These are phyloP conservation scores for Diospyros kaki DNA, from an alignment of 148 eudicot genomes.

Conservation along the genomic window DNA sequence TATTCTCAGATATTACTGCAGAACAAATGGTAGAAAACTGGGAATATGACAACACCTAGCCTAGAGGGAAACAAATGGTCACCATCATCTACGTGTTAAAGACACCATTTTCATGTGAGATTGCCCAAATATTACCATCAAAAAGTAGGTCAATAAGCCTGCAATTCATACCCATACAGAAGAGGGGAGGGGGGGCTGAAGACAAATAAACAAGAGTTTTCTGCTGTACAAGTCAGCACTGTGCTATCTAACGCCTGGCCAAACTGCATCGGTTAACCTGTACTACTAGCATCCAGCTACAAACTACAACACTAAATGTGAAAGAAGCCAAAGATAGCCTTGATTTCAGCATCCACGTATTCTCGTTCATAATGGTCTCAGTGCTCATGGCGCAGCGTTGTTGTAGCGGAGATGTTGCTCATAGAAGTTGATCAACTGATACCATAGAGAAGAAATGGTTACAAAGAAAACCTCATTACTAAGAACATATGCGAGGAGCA, in stretches of 20 bases:
- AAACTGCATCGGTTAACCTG: constrained; percentile 8
- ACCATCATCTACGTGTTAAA: background rate
- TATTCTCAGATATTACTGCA: background rate
- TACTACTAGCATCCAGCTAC: constrained; percentile 15
- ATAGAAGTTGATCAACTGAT: constrained; percentile 85
- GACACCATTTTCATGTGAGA: background rate
- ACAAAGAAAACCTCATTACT: background rate
- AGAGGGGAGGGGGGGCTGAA: background rate
- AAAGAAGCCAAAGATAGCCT: constrained; percentile 1
- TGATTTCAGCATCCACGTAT: constrained; percentile 2
- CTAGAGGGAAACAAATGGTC: background rate
- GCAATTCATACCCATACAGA: background rate
- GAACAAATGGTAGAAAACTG: background rate
- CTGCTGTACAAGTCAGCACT: constrained; percentile 10
- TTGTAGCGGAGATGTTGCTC: constrained; percentile 53
- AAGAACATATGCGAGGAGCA: background rate
- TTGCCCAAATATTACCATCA: no score
- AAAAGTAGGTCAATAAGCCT: background rate
- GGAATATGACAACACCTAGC: no score
- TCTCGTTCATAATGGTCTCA: background rate
- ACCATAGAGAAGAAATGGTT: constrained; percentile 1
- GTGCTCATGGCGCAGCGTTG: constrained; percentile 12
- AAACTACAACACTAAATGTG: constrained; percentile 17
- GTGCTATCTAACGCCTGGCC: background rate
- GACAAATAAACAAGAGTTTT: background rate